Percentiles rank a stretch among this genome's conserved stretches.
Evolutionary conservation across 208 protist genomes (phyloP).

Genomic region (Trypanosoma conorhini): DNA sequence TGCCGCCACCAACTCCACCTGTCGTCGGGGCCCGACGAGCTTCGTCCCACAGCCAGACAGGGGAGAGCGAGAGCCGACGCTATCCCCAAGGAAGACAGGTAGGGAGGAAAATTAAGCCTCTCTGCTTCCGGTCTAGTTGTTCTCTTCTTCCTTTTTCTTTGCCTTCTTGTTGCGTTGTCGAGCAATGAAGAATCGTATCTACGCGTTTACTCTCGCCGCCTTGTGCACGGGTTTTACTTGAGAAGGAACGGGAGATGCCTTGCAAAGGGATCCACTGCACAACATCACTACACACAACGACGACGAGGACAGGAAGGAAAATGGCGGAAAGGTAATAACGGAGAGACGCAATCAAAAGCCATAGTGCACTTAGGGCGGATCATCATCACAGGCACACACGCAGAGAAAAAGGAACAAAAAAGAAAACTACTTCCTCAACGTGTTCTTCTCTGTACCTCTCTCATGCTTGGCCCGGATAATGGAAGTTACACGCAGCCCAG

Average conservation of each 20-base stretch:
- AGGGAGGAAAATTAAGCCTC: too few species aligned
- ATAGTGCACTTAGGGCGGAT: not conserved
- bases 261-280: not conserved
- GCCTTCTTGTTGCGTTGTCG: not conserved
- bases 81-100: not conserved
- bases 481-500: not conserved
- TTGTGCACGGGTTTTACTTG: not conserved
- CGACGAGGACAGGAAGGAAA: slow-evolving; percentile 15
- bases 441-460: not conserved
- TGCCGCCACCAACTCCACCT: not conserved
- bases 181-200: not conserved
- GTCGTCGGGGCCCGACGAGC: not conserved
- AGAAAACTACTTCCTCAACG: not conserved
- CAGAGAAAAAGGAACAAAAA: not conserved
- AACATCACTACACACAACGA: not conserved
- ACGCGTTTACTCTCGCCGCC: not conserved
- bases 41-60: not conserved
- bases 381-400: not conserved
- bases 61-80: not conserved
- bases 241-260: not conserved
- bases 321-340: not conserved
- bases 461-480: not conserved
- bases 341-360: not conserved
- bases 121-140: too few species aligned
- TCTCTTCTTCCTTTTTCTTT: not conserved